Conservation (phyloP, 352 stramenopile genomes). For the Chrysophaeum taylorii region DNA sequence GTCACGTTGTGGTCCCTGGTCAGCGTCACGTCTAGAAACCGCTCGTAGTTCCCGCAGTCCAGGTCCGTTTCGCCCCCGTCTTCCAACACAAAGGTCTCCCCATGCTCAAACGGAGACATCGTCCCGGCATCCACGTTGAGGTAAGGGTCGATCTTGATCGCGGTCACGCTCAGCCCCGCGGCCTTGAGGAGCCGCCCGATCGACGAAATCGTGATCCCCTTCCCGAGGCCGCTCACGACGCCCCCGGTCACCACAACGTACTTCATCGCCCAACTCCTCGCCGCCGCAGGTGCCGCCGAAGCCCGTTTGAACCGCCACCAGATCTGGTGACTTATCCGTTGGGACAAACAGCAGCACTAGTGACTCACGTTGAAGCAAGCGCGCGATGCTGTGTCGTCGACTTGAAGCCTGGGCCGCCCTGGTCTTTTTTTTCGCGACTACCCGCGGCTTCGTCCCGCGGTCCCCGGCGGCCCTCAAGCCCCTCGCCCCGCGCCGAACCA, state of each 20-base stretch:
- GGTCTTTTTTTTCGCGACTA: too few relatives aligned
- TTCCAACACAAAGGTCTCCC: constrained; percentile 92
- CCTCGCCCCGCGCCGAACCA: too few relatives aligned
- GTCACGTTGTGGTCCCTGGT: constrained; percentile 96
- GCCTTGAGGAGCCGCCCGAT: constrained; percentile 94
- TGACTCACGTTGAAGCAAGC: too few relatives aligned
- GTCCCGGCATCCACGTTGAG: constrained; percentile 81
- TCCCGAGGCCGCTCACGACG: constrained; percentile 86
- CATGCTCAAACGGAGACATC: constrained; percentile 86
- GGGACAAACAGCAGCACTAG: too few relatives aligned
- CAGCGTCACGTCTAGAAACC: constrained; percentile 86
- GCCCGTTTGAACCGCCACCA: too few relatives aligned
- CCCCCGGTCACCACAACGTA: constrained; percentile 87
- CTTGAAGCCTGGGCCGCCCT: too few relatives aligned
- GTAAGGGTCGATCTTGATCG: constrained; percentile 94
- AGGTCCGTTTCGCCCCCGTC: constrained; percentile 92
- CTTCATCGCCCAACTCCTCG: too few relatives aligned
- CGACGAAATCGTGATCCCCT: constrained; percentile 92
- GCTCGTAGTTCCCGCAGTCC: constrained; percentile 97
- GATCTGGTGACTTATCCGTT: too few relatives aligned
- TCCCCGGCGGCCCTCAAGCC: not conserved
- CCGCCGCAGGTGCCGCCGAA: too few relatives aligned
- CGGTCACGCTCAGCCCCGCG: constrained; percentile 80
- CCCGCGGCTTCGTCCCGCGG: not conserved
- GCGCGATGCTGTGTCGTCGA: too few relatives aligned